Conservation (phyloP, 2,329 filamentous ascomycete genomes). For the Aschersonia sp. region DNA sequence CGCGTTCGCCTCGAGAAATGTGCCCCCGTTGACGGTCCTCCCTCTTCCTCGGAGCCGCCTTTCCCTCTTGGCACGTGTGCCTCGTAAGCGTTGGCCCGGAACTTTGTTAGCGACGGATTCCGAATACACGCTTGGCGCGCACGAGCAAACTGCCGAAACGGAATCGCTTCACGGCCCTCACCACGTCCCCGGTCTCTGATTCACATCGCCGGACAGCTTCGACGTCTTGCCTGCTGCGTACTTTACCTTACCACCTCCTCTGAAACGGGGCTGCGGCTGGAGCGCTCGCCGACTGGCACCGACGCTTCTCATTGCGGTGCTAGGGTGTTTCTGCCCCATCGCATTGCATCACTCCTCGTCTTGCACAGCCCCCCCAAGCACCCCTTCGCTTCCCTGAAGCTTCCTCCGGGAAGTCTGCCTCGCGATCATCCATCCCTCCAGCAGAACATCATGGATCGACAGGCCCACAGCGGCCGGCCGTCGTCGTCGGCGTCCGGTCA, state of each 20-base stretch:
- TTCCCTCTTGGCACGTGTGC: too few relatives aligned
- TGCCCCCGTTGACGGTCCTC: too few relatives aligned
- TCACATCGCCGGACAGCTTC: too few relatives aligned
- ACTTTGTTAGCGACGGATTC: too few relatives aligned
- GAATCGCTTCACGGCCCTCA: too few relatives aligned
- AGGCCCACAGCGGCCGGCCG: constrained; percentile 38
- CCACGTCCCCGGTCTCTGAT: too few relatives aligned
- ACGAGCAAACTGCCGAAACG: too few relatives aligned
- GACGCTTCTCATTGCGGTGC: constrained; percentile 2
- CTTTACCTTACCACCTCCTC: background rate
- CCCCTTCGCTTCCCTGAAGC: constrained; percentile 17
- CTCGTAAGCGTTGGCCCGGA: too few relatives aligned
- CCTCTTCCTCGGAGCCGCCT: too few relatives aligned
- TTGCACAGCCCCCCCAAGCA: constrained; percentile 10
- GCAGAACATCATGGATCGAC: constrained; percentile 25
- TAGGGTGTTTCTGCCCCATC: constrained; percentile 5
- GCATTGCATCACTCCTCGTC: constrained; percentile 8
- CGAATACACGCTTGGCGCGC: too few relatives aligned
- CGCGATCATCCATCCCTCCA: constrained; percentile 8
- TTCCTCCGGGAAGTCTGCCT: constrained; percentile 22
- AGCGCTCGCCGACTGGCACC: background rate
- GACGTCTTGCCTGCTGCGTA: too few relatives aligned
- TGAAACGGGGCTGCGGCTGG: constrained; percentile 2
- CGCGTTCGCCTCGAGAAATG: background rate
- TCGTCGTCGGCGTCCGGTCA: constrained; percentile 33